A percentile compares a stretch with the other conserved stretches of the same genome.
Evolutionary conservation across 257 asterid species (phyloP).

Genomic region (Forsythia viridissima): DNA sequence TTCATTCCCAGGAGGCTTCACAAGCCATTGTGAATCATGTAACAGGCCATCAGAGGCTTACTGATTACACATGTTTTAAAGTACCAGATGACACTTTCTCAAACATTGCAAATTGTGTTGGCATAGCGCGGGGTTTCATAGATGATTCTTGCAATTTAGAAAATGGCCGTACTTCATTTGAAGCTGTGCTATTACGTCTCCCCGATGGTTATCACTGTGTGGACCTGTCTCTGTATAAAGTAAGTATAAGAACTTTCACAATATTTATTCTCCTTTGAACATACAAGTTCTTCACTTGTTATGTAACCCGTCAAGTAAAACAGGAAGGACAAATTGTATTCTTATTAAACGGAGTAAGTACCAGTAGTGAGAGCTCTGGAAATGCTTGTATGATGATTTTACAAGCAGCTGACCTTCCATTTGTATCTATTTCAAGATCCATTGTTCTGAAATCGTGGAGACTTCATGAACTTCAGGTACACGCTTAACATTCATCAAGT

Average conservation of each 20-base stretch:
- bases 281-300: conserved; percentile 30
- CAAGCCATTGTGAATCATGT: conserved; percentile 26
- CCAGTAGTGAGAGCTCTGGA: conserved; percentile 68
- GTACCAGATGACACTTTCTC: conserved; percentile 72
- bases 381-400: conserved; percentile 80
- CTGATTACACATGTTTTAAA: conserved; percentile 66
- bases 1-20: conserved; percentile 53
- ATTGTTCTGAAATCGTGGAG: conserved; percentile 49
- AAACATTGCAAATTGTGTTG: conserved; percentile 63
- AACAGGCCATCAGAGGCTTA: conserved; percentile 44
- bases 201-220: conserved; percentile 83
- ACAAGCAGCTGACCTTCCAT: conserved; percentile 66
- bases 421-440: conserved; percentile 65
- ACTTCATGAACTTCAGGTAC: conserved; percentile 67
- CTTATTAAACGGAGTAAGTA: conserved; percentile 56
- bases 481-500: conserved; percentile 1
- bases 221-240: conserved; percentile 83
- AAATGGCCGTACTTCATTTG: conserved; percentile 41
- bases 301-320: conserved; percentile 23
- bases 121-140: conserved; percentile 65
- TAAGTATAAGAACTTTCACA: conserved; percentile 28
- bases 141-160: conserved; percentile 49
- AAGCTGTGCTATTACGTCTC: conserved; percentile 63
- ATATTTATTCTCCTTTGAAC: conserved; percentile 23
- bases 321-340: conserved; percentile 88